Conservation (phyloP, 805 yeast genomes). For the Maudiozyma turicensis region DNA sequence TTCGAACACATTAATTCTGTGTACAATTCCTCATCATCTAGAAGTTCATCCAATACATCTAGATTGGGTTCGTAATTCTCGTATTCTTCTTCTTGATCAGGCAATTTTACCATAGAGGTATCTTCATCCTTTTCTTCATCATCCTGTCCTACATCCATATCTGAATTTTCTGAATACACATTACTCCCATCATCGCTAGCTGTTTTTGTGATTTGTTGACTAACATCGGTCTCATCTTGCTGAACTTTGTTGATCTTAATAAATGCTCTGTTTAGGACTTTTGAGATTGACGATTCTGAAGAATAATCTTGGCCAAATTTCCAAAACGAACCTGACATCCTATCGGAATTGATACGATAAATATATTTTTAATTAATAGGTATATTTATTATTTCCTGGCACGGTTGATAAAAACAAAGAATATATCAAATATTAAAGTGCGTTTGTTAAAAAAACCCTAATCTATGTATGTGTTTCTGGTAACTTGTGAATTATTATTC, state of each 20-base stretch:
- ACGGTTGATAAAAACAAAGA: too few species aligned
- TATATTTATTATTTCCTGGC: too few species aligned
- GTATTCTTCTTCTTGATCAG: slow-evolving; percentile 28
- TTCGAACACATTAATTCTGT: slow-evolving; percentile 67
- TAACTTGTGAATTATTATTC: too few species aligned
- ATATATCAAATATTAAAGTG: too few species aligned
- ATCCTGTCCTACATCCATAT: slow-evolving; percentile 11
- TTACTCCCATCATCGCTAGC: slow-evolving; percentile 3
- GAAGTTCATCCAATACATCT: slow-evolving; percentile 42
- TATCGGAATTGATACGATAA: not conserved
- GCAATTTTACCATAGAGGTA: slow-evolving; percentile 18
- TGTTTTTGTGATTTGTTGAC: not conserved
- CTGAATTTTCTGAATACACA: not conserved
- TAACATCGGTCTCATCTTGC: not conserved
- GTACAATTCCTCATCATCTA: slow-evolving; percentile 66
- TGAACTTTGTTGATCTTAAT: slow-evolving; percentile 14
- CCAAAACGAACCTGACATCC: slow-evolving; percentile 46
- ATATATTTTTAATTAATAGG: too few species aligned
- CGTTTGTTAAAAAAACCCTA: too few species aligned
- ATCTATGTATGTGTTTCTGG: too few species aligned
- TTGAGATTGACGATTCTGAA: slow-evolving; percentile 45
- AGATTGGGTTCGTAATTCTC: slow-evolving; percentile 34
- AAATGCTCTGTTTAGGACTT: slow-evolving; percentile 32
- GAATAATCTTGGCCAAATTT: slow-evolving; percentile 49
- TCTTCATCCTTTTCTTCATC: slow-evolving; percentile 1